phyloP scores from a whole-genome alignment of 2,329 filamentous ascomycete species.

The Verruconis gallopava region DNA sequence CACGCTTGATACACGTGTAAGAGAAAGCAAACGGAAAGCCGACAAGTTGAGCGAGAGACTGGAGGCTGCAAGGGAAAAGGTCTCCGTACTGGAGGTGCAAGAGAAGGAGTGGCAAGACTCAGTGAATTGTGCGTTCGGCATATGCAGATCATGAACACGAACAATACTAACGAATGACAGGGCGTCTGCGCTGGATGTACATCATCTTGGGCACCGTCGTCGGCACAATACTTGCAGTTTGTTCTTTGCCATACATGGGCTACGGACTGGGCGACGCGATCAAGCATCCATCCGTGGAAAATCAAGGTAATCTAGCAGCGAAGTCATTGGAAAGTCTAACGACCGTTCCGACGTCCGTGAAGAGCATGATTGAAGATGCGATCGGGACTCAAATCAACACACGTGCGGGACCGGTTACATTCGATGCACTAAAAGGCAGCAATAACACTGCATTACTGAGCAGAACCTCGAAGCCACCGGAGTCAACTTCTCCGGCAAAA shows the following conservation, averaged over 20 bases:
- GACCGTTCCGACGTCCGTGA: background rate
- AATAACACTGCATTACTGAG: background rate
- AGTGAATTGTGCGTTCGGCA: slow-evolving; percentile 12
- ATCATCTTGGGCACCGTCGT: slow-evolving; percentile 29
- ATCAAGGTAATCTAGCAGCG: background rate
- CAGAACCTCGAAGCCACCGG: background rate
- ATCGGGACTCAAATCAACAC: background rate
- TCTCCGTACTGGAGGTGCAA: slow-evolving; percentile 54
- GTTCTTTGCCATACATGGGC: background rate
- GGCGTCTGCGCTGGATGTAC: slow-evolving; percentile 51
- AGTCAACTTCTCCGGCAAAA: background rate
- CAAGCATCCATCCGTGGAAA: background rate
- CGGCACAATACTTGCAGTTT: slow-evolving; percentile 6
- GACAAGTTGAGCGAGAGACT: slow-evolving; percentile 49
- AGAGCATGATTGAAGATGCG: background rate
- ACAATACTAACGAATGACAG: slow-evolving; percentile 14
- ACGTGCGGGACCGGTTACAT: background rate
- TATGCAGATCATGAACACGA: too few species aligned
- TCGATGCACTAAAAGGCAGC: background rate
- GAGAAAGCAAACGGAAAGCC: slow-evolving; percentile 46
- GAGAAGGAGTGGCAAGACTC: slow-evolving; percentile 57
- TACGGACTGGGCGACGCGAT: background rate
- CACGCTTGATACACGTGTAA: slow-evolving; percentile 48
- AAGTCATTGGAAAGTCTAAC: background rate
- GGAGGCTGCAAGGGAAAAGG: slow-evolving; percentile 46